phyloP scores from a whole-genome alignment of 768 basidiomycete species.

The Imleria badia region DNA sequence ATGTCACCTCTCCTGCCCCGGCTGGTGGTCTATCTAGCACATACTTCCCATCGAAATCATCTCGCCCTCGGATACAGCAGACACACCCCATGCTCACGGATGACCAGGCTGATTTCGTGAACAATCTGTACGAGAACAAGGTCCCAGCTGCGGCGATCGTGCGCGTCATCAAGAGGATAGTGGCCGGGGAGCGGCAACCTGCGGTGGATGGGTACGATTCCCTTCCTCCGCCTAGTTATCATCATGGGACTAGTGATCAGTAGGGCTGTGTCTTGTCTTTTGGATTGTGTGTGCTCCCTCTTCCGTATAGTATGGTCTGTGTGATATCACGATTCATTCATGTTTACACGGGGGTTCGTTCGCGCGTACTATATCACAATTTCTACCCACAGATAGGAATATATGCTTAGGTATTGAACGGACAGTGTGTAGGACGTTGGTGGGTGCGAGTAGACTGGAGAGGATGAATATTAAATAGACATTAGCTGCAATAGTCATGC shows the following conservation, averaged over 20 bases:
- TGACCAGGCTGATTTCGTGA: conserved; percentile 20
- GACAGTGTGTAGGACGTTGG: too few relatives aligned
- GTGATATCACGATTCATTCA: background rate
- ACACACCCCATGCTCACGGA: conserved; percentile 13
- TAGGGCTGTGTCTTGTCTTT: background rate
- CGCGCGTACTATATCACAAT: too few relatives aligned
- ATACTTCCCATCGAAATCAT: background rate
- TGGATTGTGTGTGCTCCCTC: background rate
- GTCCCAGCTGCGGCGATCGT: conserved; percentile 17
- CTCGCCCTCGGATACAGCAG: conserved; percentile 6
- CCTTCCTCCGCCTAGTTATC: conserved; percentile 15
- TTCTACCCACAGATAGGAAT: too few relatives aligned
- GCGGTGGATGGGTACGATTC: conserved; percentile 7
- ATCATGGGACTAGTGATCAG: background rate
- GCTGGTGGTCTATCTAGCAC: background rate
- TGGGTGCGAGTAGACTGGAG: too few relatives aligned
- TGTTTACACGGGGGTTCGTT: too few relatives aligned
- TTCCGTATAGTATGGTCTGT: background rate
- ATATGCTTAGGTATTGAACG: too few relatives aligned
- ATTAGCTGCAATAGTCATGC: too few relatives aligned
- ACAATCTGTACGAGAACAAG: conserved; percentile 12
- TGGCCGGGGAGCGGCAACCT: conserved; percentile 13
- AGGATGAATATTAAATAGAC: too few relatives aligned
- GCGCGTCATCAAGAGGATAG: conserved; percentile 21
- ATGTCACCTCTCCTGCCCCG: background rate